These are phyloP conservation scores for Aspergillus haitiensis DNA, from an alignment of 495 filamentous ascomycete species.

Conservation along the genomic window DNA sequence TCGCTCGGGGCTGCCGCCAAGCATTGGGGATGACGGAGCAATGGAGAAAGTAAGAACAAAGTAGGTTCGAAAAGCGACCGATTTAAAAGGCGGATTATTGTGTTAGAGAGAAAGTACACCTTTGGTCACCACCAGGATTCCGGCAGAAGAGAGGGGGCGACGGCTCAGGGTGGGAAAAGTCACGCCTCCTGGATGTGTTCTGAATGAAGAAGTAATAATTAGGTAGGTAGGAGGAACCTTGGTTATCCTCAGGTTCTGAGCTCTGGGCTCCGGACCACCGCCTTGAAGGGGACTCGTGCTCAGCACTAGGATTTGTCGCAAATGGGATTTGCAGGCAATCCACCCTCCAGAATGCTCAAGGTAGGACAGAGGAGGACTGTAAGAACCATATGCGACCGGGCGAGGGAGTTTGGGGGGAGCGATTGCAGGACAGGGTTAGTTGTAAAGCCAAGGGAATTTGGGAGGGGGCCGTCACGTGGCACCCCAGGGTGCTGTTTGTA, in stretches of 20 bases:
- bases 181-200: constrained; percentile 43
- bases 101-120: constrained; percentile 7
- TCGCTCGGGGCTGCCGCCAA: constrained; percentile 41
- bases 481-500: neutral
- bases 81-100: neutral
- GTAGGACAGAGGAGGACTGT: constrained; percentile 11
- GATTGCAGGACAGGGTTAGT: constrained; percentile 17
- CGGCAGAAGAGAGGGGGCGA: constrained; percentile 17
- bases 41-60: constrained; percentile 14
- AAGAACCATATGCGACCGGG: constrained; percentile 19
- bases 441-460: constrained; percentile 13
- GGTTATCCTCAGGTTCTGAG: constrained; percentile 24
- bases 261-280: constrained; percentile 31
- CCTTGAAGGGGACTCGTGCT: constrained; percentile 30
- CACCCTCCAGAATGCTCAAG: constrained; percentile 15
- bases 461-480: constrained; percentile 14
- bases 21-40: constrained; percentile 36
- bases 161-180: constrained; percentile 21
- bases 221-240: constrained; percentile 16
- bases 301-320: constrained; percentile 26
- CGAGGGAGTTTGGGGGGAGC: constrained; percentile 16
- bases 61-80: neutral
- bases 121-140: constrained; percentile 28
- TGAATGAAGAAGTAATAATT: constrained; percentile 20
- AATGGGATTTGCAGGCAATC: constrained; percentile 15